Evolutionary conservation across 2,329 filamentous ascomycete species (phyloP).

Genomic region (Fusarium sp.): DNA sequence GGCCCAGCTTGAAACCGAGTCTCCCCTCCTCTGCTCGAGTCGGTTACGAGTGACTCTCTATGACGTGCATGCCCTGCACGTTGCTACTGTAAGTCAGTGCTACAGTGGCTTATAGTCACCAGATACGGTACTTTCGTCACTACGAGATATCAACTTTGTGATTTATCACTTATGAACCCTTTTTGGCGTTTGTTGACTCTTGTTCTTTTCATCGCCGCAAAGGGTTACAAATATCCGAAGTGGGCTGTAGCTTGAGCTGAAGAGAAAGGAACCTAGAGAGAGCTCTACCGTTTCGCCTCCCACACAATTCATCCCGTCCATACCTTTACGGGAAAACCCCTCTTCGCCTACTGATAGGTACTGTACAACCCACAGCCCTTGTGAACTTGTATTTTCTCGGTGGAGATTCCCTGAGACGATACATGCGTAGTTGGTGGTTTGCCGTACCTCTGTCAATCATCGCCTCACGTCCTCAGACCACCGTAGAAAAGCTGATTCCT

Average conservation of each 20-base stretch:
- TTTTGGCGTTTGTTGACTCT: not conserved
- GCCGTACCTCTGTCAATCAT: slow-evolving; percentile 13
- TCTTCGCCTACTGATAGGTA: not conserved
- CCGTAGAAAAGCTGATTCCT: slow-evolving; percentile 1
- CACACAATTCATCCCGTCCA: not conserved
- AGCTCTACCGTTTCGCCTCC: slow-evolving; percentile 5
- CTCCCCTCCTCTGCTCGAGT: slow-evolving; percentile 7
- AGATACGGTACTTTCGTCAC: not conserved
- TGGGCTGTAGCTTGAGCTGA: slow-evolving; percentile 39
- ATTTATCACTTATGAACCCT: not conserved
- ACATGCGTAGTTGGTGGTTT: slow-evolving; percentile 14
- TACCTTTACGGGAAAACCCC: slow-evolving; percentile 5
- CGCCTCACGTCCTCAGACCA: slow-evolving; percentile 31
- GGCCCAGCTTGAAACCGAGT: slow-evolving; percentile 27
- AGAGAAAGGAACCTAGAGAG: slow-evolving; percentile 9
- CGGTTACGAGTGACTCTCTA: slow-evolving; percentile 19
- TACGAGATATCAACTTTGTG: not conserved
- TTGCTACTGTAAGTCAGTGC: slow-evolving; percentile 1
- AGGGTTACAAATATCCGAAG: slow-evolving; percentile 21
- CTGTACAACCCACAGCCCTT: slow-evolving; percentile 18
- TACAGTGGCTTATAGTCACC: not conserved
- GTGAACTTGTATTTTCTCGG: slow-evolving; percentile 16
- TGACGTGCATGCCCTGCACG: slow-evolving; percentile 27
- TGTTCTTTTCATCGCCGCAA: slow-evolving; percentile 1
- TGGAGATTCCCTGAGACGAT: not conserved